Base-by-base conservation (phyloP, 768 basidiomycete species). In the Tulasnella sp. region DNA sequence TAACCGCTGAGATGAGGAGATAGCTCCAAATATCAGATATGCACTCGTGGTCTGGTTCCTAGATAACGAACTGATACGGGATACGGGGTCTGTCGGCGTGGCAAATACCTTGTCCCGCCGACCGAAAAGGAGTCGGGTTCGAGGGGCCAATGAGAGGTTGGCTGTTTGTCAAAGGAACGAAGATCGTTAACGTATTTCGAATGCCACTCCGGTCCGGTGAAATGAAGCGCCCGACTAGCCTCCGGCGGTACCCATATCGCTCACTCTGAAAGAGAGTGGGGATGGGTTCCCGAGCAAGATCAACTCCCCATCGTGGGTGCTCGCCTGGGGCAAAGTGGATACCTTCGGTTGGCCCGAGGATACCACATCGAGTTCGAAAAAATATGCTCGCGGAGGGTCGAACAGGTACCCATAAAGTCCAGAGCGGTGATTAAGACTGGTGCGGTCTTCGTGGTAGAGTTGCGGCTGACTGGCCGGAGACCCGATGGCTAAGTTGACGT, bases 401-500 rank as follows among this genome's bases (percentile, higher is more conserved):
- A 68, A 4, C 31, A 12, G 62, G 31, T 27, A 68, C 31, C 62
- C 58, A 62, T 9, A 6, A 36, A 52, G 1, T 68, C 12, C 62
- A 31, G 62, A 18, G 62, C 62, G 62, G 62, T 68, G 62, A 68
- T 68, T 68, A 68, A 68, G 62, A 68, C 62, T 68, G 62, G 62
- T 68, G 62, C 62, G 62, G 62, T 68, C 62, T 68, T 68, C 62
- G 62, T 68, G 62, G 62, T 16, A 31, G 62, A 18, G 27, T 18
- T 68, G 62, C 62, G 62, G 62, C 5, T 36, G 27, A 27, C 31
- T 36, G 34, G 24, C 62, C 62, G 62, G 31, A 68, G 16, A 68
- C 62, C 62, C 62, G 62, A 36, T 68, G 62, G 31, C 24, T 52
- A 4, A 24, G 21, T 68, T 68, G 16, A 68, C 16, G 56, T 31